These are phyloP conservation scores for Spathaspora sp. DNA, from an alignment of 805 yeast species.

Conservation along the genomic window DNA sequence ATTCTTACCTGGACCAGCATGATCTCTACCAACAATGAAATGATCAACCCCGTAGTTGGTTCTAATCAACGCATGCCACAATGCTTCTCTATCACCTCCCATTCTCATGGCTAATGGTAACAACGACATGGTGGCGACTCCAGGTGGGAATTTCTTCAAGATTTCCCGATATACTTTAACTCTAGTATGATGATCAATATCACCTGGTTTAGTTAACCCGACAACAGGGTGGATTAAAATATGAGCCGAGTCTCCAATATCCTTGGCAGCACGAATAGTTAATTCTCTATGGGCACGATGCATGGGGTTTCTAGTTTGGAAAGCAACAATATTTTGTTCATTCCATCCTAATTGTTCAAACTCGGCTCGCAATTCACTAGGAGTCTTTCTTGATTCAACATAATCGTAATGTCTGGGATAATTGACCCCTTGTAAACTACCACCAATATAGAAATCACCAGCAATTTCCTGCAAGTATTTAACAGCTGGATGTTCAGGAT, in stretches of 20 bases:
- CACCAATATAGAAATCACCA: constrained; percentile 86
- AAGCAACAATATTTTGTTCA: constrained; percentile 74
- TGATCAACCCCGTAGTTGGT: constrained; percentile 96
- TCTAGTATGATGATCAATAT: constrained; percentile 95
- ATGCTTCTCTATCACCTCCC: constrained; percentile 98
- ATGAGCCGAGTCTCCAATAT: constrained; percentile 68
- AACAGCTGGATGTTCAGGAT: constrained; percentile 94
- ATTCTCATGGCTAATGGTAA: constrained; percentile 97
- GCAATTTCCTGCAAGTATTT: constrained; percentile 67
- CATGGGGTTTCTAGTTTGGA: constrained; percentile 98
- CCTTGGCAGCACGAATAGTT: constrained; percentile 95
- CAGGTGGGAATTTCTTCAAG: constrained; percentile 88
- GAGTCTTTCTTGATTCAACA: constrained; percentile 82
- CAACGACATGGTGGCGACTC: constrained; percentile 84
- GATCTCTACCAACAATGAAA: constrained; percentile 97
- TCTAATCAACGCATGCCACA: constrained; percentile 97
- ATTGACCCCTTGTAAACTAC: constrained; percentile 76
- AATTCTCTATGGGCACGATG: constrained; percentile 97
- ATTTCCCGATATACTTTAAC: constrained; percentile 92
- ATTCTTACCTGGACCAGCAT: constrained; percentile 91
- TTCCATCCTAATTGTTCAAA: constrained; percentile 80
- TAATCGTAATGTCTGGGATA: constrained; percentile 90
- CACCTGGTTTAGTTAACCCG: constrained; percentile 96
- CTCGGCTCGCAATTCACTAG: constrained; percentile 84
- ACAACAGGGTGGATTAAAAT: constrained; percentile 95